Evolutionary conservation across 2,329 filamentous ascomycete species (phyloP), one percentile per base, ranked within the genome.

Genomic region (Didymella lethalis): DNA sequence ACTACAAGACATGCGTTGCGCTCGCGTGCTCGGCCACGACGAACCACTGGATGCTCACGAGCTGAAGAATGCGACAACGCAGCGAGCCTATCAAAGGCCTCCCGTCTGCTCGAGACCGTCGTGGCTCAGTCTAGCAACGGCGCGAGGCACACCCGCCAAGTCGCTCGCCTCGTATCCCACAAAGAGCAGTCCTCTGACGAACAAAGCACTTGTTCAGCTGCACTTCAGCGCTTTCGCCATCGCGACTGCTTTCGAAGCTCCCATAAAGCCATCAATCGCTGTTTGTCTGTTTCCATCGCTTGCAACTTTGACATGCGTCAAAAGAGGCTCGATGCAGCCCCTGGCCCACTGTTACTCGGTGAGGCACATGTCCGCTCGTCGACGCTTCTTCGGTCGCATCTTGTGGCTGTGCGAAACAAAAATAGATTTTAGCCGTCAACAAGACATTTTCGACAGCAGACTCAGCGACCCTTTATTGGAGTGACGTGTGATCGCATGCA

Each of bases 51-150:
- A 54, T 47, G 50, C 56, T 47, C 53, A 50, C 53, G 48, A 67
- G 68, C 66, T 70, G 68, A 65, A 57, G 59, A 68, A 61, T 66
- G 64, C 61, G 54, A 61, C 66, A 38, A 51, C 57, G 52, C 63
- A 64, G 43, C 48, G 49, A 49, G 57, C 63, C 63, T 64, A 66
- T 68, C 64, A 62, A 25, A 41, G 41, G 31, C 57, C 26, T 41
- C 48, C 41, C 38, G 48, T 55, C 52, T 48, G 57, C 56, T 63
- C 49, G 51, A 63, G 62, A 63, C 59, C 48, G 45, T 48, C 45
- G 56, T 59, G 56, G 55, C 48, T 58, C 56, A 50, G 50, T 54
- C 41, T 49, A 49, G 44, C 28, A 57, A 52, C 45, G 31, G 45
- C 48, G 49, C 48, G 29, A 53, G 36, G 36, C 36, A 20, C 55